Conservation (phyloP, 2,329 filamentous ascomycete genomes). For the Cytospora paraplurivora region DNA sequence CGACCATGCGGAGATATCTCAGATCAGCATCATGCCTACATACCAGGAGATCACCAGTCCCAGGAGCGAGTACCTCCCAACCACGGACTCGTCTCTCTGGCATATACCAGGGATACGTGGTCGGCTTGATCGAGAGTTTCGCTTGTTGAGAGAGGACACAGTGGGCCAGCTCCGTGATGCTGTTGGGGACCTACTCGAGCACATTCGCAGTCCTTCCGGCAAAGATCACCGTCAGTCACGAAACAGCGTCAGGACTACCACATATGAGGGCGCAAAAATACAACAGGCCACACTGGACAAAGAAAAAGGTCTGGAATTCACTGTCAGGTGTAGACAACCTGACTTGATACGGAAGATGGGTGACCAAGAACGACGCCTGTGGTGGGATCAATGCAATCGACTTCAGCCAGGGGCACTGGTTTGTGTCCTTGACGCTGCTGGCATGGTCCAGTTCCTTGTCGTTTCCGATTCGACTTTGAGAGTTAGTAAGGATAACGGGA, state of each 20-base stretch:
- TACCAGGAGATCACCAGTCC: constrained; percentile 42
- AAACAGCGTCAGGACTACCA: constrained; percentile 39
- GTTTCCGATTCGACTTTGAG: constrained; percentile 40
- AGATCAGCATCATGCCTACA: constrained; percentile 50
- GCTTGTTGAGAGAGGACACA: constrained; percentile 57
- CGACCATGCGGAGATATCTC: constrained; percentile 44
- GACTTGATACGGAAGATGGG: constrained; percentile 31
- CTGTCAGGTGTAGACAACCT: constrained; percentile 51
- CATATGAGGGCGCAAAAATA: constrained; percentile 41
- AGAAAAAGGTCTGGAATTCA: constrained; percentile 46
- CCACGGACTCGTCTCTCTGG: constrained; percentile 41
- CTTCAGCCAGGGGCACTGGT: constrained; percentile 53
- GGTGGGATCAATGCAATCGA: constrained; percentile 54
- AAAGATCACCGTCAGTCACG: constrained; percentile 27
- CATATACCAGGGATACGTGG: constrained; percentile 48
- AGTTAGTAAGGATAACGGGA: not conserved
- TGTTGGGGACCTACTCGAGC: constrained; percentile 44
- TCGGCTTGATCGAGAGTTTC: constrained; percentile 57
- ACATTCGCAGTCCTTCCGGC: constrained; percentile 31
- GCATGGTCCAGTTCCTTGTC: constrained; percentile 44
- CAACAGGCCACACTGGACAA: constrained; percentile 40
- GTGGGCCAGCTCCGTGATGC: constrained; percentile 55
- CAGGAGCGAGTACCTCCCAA: constrained; percentile 44
- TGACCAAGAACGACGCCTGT: constrained; percentile 42
- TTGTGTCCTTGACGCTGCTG: constrained; percentile 47